Evolutionary conservation across 768 basidiomycete species (phyloP).

Genomic region (Nidularia pulvinata): DNA sequence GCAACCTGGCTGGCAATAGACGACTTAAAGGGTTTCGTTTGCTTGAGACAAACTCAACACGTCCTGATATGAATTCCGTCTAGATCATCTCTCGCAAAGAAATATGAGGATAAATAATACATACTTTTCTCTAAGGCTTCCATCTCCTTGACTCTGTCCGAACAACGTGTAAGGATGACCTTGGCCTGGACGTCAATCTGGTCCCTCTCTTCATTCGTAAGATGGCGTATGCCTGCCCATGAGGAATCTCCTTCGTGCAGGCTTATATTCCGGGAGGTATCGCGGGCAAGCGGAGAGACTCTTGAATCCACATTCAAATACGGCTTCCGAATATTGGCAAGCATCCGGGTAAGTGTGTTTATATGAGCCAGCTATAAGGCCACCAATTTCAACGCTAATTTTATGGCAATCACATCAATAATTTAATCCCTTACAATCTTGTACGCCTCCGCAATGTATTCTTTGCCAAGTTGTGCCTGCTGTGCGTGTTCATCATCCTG

Average conservation of each 20-base stretch:
- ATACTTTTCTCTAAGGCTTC: conserved; percentile 88
- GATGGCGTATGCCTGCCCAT: conserved; percentile 66
- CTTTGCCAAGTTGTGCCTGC: conserved; percentile 48
- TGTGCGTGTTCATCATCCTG: conserved; percentile 33
- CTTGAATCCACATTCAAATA: conserved; percentile 83
- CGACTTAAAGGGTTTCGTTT: conserved; percentile 66
- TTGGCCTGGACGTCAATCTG: conserved; percentile 94
- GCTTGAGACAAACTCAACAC: conserved; percentile 64
- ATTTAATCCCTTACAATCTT: conserved; percentile 46
- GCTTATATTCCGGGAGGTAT: conserved; percentile 55
- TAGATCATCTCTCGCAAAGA: too few relatives aligned
- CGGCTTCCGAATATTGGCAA: conserved; percentile 75
- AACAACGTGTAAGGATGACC: conserved; percentile 82
- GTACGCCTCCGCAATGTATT: conserved; percentile 77
- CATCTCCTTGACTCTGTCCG: conserved; percentile 86
- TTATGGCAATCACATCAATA: not conserved
- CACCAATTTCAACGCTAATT: not conserved
- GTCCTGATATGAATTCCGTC: conserved; percentile 38
- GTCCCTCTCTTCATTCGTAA: conserved; percentile 91
- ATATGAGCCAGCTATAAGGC: conserved; percentile 68
- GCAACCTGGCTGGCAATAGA: conserved; percentile 70
- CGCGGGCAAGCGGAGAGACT: conserved; percentile 47
- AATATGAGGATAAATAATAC: conserved; percentile 20
- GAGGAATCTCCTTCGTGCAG: conserved; percentile 39
- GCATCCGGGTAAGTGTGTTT: conserved; percentile 66